Evolutionary conservation across 768 basidiomycete genomes (phyloP).

Genomic region (Leccinum aurantiacum): DNA sequence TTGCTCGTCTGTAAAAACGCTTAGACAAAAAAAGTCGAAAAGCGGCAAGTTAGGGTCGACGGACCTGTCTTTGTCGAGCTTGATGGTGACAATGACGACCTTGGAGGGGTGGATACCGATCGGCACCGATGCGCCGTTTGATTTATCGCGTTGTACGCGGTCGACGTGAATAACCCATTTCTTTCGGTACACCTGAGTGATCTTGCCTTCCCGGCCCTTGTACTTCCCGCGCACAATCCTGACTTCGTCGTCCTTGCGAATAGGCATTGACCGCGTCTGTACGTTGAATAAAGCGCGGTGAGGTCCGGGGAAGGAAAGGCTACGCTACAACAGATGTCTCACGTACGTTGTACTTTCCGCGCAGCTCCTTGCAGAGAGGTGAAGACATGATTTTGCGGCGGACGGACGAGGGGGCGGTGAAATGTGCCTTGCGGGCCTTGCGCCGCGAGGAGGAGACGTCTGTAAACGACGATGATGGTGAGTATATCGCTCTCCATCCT

Average conservation of each 20-base stretch:
- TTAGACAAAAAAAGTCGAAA: constrained; percentile 8
- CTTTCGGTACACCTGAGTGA: constrained; percentile 97
- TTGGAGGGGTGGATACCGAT: constrained; percentile 98
- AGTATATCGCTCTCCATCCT: constrained; percentile 46
- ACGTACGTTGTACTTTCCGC: constrained; percentile 86
- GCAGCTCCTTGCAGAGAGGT: constrained; percentile 91
- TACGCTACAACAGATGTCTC: not conserved
- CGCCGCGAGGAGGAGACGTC: constrained; percentile 92
- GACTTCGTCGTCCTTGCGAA: constrained; percentile 98
- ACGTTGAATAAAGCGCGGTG: not conserved
- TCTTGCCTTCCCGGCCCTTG: constrained; percentile 98
- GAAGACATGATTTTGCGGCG: constrained; percentile 99
- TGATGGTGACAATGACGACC: constrained; percentile 90
- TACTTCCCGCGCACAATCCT: constrained; percentile 95
- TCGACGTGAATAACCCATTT: constrained; percentile 99
- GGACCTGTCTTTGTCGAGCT: constrained; percentile 88
- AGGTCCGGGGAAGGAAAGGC: not conserved
- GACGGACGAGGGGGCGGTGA: constrained; percentile 89
- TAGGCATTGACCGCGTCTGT: constrained; percentile 86
- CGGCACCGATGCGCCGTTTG: constrained; percentile 89
- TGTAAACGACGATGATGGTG: constrained; percentile 36
- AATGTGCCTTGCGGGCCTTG: constrained; percentile 99
- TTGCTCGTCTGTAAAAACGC: constrained; percentile 59
- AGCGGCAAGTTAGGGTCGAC: constrained; percentile 14
- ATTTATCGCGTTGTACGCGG: constrained; percentile 96